Percentiles rank a stretch among this genome's conserved stretches.
Conservation (phyloP, 192 early-diverging fungal genomes). For the Geosiphon pyriformis region DNA sequence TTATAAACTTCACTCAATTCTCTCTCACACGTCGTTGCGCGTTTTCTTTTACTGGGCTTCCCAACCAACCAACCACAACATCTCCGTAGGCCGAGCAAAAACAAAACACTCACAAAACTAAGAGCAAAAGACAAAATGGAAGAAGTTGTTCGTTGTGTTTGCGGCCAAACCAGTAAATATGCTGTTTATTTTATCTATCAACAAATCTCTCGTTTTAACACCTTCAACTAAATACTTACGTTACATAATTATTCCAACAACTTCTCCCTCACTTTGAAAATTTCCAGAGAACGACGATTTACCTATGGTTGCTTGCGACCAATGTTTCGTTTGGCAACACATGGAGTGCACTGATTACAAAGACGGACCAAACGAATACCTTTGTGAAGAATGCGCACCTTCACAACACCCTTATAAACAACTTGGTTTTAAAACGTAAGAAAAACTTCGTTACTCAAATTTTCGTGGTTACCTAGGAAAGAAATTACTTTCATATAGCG, state of each 20-base stretch:
- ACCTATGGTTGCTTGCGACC: not conserved
- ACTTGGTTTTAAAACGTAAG: not conserved
- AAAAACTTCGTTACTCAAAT: not conserved
- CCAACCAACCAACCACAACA: too few species aligned
- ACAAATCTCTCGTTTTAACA: not conserved
- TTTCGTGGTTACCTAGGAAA: too few species aligned
- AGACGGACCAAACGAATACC: not conserved
- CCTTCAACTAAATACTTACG: not conserved
- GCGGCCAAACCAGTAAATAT: not conserved
- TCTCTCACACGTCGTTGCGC: too few species aligned
- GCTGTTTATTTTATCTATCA: conserved; percentile 4
- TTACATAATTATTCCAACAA: not conserved
- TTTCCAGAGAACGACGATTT: not conserved
- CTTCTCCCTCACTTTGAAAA: not conserved
- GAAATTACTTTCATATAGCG: too few species aligned
- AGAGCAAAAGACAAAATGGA: not conserved
- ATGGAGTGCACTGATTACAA: not conserved
- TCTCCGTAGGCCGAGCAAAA: not conserved
- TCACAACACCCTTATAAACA: not conserved
- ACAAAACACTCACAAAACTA: not conserved
- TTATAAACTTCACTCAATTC: too few species aligned
- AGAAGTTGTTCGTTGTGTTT: not conserved
- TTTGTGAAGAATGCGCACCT: not conserved
- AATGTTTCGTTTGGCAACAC: not conserved
- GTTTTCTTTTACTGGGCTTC: too few species aligned